Evolutionary conservation across 2,329 filamentous ascomycete species (phyloP).

Genomic region (Hypoxylon sp.): DNA sequence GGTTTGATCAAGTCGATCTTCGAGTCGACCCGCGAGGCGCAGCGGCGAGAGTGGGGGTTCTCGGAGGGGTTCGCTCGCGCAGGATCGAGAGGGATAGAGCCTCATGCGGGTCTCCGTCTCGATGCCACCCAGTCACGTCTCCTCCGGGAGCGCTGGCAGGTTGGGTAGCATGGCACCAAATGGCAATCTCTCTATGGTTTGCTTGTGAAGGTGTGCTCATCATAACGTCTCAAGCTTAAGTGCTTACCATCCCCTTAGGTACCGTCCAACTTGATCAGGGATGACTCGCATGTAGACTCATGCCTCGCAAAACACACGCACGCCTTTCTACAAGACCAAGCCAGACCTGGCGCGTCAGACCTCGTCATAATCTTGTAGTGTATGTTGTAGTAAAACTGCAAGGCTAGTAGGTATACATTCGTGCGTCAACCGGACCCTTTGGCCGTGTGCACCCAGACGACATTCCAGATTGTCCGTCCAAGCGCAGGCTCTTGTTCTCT

Average conservation of each 20-base stretch:
- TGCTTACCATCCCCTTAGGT: neutral
- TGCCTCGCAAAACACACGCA: conserved; percentile 1
- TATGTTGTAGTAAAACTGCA: conserved; percentile 22
- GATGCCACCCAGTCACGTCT: conserved; percentile 11
- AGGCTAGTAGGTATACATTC: conserved; percentile 25
- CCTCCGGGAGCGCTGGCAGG: neutral
- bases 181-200: conserved; percentile 17
- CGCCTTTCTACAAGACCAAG: conserved; percentile 1
- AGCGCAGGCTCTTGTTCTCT: neutral
- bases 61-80: neutral
- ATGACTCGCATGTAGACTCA: conserved; percentile 9
- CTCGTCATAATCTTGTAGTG: conserved; percentile 8
- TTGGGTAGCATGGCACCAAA: conserved; percentile 25
- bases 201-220: conserved; percentile 7
- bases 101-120: conserved; percentile 25
- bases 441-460: conserved; percentile 2
- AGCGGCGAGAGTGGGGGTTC: conserved; percentile 7
- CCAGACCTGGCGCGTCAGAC: too few species aligned
- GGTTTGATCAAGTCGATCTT: neutral
- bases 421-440: conserved; percentile 10
- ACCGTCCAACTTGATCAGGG: conserved; percentile 1
- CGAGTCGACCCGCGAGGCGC: conserved; percentile 3
- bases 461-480: conserved; percentile 5
- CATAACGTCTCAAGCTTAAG: too few species aligned
- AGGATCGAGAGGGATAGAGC: conserved; percentile 26